Evolutionary conservation across 192 early-diverging fungal species (phyloP).

Genomic region (Entomortierella parvispora): DNA sequence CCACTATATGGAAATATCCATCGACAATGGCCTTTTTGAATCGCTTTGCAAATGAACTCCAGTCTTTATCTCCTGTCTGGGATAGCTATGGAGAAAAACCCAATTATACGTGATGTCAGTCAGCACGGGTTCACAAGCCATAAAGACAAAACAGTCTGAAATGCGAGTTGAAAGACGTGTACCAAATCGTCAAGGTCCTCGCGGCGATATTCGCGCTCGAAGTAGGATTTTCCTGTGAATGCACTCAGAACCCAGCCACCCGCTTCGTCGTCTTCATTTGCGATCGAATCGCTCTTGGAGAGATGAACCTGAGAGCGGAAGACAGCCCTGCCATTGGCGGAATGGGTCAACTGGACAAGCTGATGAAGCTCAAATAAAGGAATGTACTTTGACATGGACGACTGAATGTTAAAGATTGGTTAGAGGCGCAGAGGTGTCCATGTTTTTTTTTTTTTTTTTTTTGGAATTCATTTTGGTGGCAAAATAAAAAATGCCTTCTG

Average conservation of each 20-base stretch:
- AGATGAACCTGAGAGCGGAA: slow-evolving; percentile 44
- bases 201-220: slow-evolving; percentile 44
- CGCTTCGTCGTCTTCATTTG: slow-evolving; percentile 38
- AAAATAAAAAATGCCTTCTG: no score
- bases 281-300: slow-evolving; percentile 13
- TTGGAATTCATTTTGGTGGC: no score
- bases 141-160: neutral
- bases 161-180: neutral
- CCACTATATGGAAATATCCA: slow-evolving; percentile 33
- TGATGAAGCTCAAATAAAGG: slow-evolving; percentile 36
- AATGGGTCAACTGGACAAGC: slow-evolving; percentile 45
- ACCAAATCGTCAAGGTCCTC: slow-evolving; percentile 44
- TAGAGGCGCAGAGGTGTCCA: neutral
- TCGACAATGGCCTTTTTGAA: slow-evolving; percentile 34
- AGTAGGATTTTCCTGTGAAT: slow-evolving; percentile 46
- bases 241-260: slow-evolving; percentile 44
- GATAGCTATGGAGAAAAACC: slow-evolving; percentile 1
- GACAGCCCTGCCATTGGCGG: slow-evolving; percentile 39
- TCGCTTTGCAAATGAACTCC: slow-evolving; percentile 37
- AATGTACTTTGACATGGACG: slow-evolving; percentile 27
- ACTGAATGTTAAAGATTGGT: neutral
- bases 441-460: no score
- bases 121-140: no score
- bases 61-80: slow-evolving; percentile 26
- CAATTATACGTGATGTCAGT: no score